These are phyloP conservation scores for Lactarius trivialis DNA, from an alignment of 768 basidiomycete species.

Conservation along the genomic window DNA sequence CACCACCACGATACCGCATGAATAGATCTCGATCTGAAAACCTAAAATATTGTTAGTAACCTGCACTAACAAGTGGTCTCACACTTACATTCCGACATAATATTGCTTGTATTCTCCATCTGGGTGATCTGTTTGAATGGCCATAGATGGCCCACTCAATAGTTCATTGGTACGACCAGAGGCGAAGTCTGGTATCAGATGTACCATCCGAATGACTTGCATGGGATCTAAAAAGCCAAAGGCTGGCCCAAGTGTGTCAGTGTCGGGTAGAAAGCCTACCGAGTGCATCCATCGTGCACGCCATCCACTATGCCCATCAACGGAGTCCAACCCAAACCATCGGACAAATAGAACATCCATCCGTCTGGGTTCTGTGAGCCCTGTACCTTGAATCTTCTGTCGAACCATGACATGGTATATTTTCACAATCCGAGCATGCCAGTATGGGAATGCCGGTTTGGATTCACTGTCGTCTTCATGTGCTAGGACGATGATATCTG, in stretches of 20 bases:
- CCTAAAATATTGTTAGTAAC: constrained; percentile 11
- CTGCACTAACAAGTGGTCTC: neutral
- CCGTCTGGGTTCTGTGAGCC: constrained; percentile 21
- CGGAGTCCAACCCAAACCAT: constrained; percentile 5
- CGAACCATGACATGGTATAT: constrained; percentile 29
- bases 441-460: constrained; percentile 24
- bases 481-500: constrained; percentile 29
- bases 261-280: constrained; percentile 24
- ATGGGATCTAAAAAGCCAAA: constrained; percentile 31
- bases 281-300: constrained; percentile 17
- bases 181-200: constrained; percentile 29
- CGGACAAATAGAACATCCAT: constrained; percentile 5
- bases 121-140: neutral
- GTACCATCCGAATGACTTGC: constrained; percentile 25
- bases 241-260: constrained; percentile 11
- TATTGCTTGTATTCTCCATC: constrained; percentile 24
- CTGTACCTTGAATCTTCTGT: constrained; percentile 27
- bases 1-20: constrained; percentile 26
- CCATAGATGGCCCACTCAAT: neutral
- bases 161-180: constrained; percentile 13
- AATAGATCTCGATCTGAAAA: constrained; percentile 29
- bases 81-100: constrained; percentile 27
- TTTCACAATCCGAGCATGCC: constrained; percentile 27
- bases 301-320: neutral
- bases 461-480: too few species aligned